Percentiles rank a stretch among this genome's conserved stretches.
phyloP scores from a whole-genome alignment of 768 basidiomycete genomes.

The Lyophyllum shimeji region DNA sequence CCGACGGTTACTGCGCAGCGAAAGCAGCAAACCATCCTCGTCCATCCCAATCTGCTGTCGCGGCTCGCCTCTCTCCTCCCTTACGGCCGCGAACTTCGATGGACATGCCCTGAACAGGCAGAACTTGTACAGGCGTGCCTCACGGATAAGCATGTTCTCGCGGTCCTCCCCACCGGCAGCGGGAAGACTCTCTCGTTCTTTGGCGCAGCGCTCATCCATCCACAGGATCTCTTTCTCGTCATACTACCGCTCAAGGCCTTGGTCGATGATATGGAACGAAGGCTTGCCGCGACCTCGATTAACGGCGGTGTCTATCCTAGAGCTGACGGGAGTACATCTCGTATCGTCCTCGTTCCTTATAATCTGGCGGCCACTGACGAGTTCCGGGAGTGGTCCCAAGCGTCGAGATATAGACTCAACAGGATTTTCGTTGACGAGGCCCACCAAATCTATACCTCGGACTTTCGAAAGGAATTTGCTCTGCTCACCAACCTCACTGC shows the following conservation, averaged over 20 bases:
- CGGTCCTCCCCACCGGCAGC: not conserved
- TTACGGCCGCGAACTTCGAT: not conserved
- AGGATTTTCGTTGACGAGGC: not conserved
- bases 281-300: not conserved
- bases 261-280: not conserved
- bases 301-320: not conserved
- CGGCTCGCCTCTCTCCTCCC: not conserved
- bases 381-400: not conserved
- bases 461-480: not conserved
- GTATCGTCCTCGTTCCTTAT: not conserved
- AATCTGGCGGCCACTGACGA: not conserved
- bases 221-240: not conserved
- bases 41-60: not conserved
- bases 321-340: not conserved
- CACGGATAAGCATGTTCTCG: not conserved
- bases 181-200: not conserved
- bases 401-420: not conserved
- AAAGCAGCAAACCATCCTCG: not conserved
- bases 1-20: not conserved
- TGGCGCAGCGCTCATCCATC: not conserved
- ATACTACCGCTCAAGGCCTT: not conserved
- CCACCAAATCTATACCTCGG: not conserved
- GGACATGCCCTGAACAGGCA: slow-evolving; percentile 4
- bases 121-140: not conserved
- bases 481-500: not conserved